A percentile compares a stretch with the other conserved stretches of the same genome.
These are phyloP conservation scores for Cephaloascus fragrans DNA, from an alignment of 805 yeast genomes.

Conservation along the genomic window DNA sequence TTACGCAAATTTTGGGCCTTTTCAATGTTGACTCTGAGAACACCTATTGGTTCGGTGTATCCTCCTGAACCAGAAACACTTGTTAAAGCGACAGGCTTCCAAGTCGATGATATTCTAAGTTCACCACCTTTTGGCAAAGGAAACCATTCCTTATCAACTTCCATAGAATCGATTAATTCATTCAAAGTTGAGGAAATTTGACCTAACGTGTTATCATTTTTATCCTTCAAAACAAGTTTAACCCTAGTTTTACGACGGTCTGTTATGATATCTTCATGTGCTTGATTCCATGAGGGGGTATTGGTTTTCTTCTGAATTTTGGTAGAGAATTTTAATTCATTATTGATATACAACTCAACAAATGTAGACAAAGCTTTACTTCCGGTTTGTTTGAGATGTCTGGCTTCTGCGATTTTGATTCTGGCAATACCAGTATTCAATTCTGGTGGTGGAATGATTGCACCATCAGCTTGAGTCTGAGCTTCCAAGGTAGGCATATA, in stretches of 20 bases:
- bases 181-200: slow-evolving; percentile 47
- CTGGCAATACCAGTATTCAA: slow-evolving; percentile 87
- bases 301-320: slow-evolving; percentile 48
- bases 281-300: slow-evolving; percentile 56
- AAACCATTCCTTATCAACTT: slow-evolving; percentile 72
- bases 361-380: slow-evolving; percentile 47
- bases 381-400: slow-evolving; percentile 35
- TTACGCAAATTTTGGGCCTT: slow-evolving; percentile 71
- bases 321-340: slow-evolving; percentile 50
- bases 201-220: slow-evolving; percentile 46
- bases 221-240: slow-evolving; percentile 57
- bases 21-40: slow-evolving; percentile 61
- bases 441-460: slow-evolving; percentile 79
- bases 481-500: slow-evolving; percentile 69
- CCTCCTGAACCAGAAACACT: slow-evolving; percentile 66
- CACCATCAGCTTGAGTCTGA: slow-evolving; percentile 65
- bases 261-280: slow-evolving; percentile 57
- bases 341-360: slow-evolving; percentile 63
- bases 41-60: slow-evolving; percentile 93
- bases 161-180: slow-evolving; percentile 68
- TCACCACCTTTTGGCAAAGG: slow-evolving; percentile 70
- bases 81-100: slow-evolving; percentile 79
- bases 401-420: slow-evolving; percentile 55
- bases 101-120: slow-evolving; percentile 54
- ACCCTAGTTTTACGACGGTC: slow-evolving; percentile 66